phyloP scores from a whole-genome alignment of 805 yeast genomes.

The Candida xyloterini region DNA sequence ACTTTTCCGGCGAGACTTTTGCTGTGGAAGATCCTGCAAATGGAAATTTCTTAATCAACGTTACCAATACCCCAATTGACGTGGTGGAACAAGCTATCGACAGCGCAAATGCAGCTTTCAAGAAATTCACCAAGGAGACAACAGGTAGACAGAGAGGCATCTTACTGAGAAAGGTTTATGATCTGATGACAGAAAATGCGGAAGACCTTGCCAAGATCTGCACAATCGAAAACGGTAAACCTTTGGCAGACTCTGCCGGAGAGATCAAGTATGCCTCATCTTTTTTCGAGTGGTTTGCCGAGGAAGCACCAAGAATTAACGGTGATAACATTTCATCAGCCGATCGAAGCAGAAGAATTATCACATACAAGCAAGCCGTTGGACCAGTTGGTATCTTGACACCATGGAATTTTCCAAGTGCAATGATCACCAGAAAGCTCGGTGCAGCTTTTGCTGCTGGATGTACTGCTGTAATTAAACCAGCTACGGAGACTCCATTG shows the following conservation, averaged over 20 bases:
- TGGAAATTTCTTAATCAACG: conserved; percentile 46
- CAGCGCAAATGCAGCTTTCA: conserved; percentile 53
- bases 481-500: conserved; percentile 74
- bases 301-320: conserved; percentile 67
- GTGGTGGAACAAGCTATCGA: conserved; percentile 52
- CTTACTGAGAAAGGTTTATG: conserved; percentile 50
- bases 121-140: conserved; percentile 44
- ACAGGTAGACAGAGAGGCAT: conserved; percentile 56
- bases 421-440: conserved; percentile 71
- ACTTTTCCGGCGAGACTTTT: conserved; percentile 44
- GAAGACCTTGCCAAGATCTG: conserved; percentile 64
- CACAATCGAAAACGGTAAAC: conserved; percentile 74
- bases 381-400: conserved; percentile 79
- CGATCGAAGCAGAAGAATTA: conserved; percentile 45
- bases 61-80: conserved; percentile 52
- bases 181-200: conserved; percentile 51
- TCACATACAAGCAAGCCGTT: conserved; percentile 68
- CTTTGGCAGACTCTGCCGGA: conserved; percentile 67
- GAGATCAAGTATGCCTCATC: conserved; percentile 67
- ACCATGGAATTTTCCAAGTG: conserved; percentile 84
- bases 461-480: conserved; percentile 73
- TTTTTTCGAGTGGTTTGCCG: conserved; percentile 88
- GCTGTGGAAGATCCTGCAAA: conserved; percentile 76
- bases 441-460: conserved; percentile 82
- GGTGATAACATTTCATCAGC: conserved; percentile 68